Evolutionary conservation across 192 early-diverging fungal genomes (phyloP).

Genomic region (Umbelopsis isabellina): DNA sequence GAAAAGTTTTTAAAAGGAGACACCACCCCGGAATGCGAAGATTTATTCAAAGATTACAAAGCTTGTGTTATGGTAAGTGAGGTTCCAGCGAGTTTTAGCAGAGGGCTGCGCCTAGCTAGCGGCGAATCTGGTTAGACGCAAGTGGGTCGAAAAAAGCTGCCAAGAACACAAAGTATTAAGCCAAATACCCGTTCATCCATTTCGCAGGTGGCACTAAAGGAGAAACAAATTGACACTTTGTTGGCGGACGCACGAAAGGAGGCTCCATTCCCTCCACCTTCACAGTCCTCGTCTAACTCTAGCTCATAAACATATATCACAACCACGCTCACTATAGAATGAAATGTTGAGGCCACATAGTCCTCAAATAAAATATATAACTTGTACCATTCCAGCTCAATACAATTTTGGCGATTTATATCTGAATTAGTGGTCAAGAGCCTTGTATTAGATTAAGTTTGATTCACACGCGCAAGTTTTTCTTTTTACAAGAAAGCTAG

Average conservation of each 20-base stretch:
- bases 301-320: background rate
- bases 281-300: background rate
- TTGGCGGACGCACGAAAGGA: constrained; percentile 84
- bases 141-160: background rate
- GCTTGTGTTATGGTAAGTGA: constrained; percentile 77
- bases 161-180: too few species aligned
- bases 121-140: background rate
- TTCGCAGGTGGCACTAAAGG: constrained; percentile 68
- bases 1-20: constrained; percentile 93
- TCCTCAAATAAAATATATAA: too few species aligned
- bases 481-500: too few species aligned
- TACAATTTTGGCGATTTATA: too few species aligned
- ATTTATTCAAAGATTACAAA: constrained; percentile 82
- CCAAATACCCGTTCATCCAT: too few species aligned
- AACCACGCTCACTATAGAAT: too few species aligned
- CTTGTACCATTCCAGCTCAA: too few species aligned
- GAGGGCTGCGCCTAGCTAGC: background rate
- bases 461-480: too few species aligned
- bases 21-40: constrained; percentile 76
- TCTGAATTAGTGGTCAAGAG: too few species aligned
- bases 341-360: too few species aligned
- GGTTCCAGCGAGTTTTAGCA: too few species aligned
- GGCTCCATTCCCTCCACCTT: constrained; percentile 53
- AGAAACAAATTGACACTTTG: constrained; percentile 85
- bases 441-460: too few species aligned